Evolutionary conservation across 768 basidiomycete genomes (phyloP), one percentile per base, ranked within the genome.

Genomic region (Lactifluus pinguis): DNA sequence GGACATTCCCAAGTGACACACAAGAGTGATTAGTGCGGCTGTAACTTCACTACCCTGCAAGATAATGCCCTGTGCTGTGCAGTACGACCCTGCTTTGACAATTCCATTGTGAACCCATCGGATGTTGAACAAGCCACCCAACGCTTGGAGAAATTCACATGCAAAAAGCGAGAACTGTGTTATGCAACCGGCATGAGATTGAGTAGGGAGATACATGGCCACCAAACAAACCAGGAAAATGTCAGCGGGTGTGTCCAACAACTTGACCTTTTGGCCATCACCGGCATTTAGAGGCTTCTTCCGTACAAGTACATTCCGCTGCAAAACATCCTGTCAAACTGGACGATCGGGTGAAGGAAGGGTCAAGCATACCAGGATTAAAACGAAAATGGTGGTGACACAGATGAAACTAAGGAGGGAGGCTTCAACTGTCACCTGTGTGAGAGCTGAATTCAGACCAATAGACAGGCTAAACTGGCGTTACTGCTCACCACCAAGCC

Each of bases 31-130:
- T 39, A 79, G 71, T 4, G 75, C 76, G 3, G 73, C 76, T 25
- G 72, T 73, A 3, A 76, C 72, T 53, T 79, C 78, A 7, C 79
- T 77, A 0, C 76, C 57, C 57, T 77, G 75, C 60, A 76, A 72
- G 4, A 78, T 61, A 45, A 73, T 66, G 17, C 75, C 74, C 65
- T 78, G 76, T 1, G 75, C 69, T 8, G 69, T 69, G 62, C 77
- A 78, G 55, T 70, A 77, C 0, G 48, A n/a, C 5, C 75, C 75
- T 1, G 61, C 65, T 38, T 70, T 65, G 3, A 78, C 74, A 15
- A 66, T 65, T 9, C 76, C 75, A 7, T 64, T 56, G 42, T 69
- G 59, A 9, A 76, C 66, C 76, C 76, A 77, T 61, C 68, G 70
- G 7, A 75, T 55, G 56, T 77, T 71, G 64, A 77, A 60, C 9